Percentiles rank a stretch among this genome's conserved stretches.
These are phyloP conservation scores for Nothopassalora personata DNA, from an alignment of 2,329 filamentous ascomycete genomes.

Conservation along the genomic window DNA sequence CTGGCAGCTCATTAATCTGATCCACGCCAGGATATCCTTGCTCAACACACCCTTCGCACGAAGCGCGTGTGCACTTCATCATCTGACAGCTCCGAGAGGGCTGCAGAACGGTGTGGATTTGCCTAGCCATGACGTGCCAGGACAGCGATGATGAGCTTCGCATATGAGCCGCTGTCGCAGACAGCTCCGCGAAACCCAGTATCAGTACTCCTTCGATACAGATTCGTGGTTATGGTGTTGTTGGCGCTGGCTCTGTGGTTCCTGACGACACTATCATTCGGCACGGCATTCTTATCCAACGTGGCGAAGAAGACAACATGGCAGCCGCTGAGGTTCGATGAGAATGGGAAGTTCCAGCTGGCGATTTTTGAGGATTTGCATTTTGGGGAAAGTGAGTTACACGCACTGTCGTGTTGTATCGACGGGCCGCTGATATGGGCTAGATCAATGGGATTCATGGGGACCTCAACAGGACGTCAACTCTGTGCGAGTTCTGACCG, in stretches of 20 bases:
- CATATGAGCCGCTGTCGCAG: not conserved
- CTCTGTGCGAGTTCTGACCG: conserved; percentile 52
- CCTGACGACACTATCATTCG: not conserved
- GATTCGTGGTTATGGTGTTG: not conserved
- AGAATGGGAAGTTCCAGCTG: conserved; percentile 42
- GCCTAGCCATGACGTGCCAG: not conserved
- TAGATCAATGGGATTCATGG: conserved; percentile 34
- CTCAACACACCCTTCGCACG: not conserved
- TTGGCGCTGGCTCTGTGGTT: not conserved
- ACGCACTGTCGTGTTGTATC: not conserved
- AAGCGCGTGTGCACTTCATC: not conserved
- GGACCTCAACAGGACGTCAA: conserved; percentile 52
- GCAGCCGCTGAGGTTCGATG: conserved; percentile 24
- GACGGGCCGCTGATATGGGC: not conserved
- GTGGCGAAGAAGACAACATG: not conserved
- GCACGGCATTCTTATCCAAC: not conserved
- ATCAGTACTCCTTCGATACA: not conserved
- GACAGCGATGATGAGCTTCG: not conserved
- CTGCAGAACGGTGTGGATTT: not conserved
- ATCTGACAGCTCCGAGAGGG: not conserved
- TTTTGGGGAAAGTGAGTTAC: conserved; percentile 54
- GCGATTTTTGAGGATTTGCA: conserved; percentile 65
- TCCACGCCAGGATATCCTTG: not conserved
- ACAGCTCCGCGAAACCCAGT: not conserved
- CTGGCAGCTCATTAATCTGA: not conserved